Evolutionary conservation across 2,329 filamentous ascomycete species (phyloP).

Genomic region (Aspergillus latus): DNA sequence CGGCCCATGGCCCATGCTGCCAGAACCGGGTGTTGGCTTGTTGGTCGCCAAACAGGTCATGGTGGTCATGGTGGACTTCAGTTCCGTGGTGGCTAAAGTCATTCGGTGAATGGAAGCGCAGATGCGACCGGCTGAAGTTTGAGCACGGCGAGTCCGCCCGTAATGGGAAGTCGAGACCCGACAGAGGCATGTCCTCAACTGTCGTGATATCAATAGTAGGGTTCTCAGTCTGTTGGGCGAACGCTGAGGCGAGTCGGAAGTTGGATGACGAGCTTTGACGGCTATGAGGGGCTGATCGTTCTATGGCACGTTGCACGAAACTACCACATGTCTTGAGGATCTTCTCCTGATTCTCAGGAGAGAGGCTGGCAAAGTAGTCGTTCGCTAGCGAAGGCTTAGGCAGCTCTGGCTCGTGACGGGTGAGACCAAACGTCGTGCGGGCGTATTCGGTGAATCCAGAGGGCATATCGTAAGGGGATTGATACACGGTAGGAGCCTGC

Average conservation of each 20-base stretch:
- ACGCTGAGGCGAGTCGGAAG: slow-evolving; percentile 37
- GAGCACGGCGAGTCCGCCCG: slow-evolving; percentile 46
- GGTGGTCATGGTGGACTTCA: slow-evolving; percentile 41
- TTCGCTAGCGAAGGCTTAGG: slow-evolving; percentile 43
- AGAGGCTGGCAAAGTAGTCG: slow-evolving; percentile 43
- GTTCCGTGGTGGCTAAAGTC: slow-evolving; percentile 41
- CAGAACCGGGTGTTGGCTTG: slow-evolving; percentile 47
- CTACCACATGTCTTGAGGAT: slow-evolving; percentile 45
- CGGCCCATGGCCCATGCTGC: slow-evolving; percentile 45
- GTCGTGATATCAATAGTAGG: slow-evolving; percentile 46
- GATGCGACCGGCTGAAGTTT: slow-evolving; percentile 43
- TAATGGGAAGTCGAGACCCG: slow-evolving; percentile 39
- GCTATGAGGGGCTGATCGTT: slow-evolving; percentile 38
- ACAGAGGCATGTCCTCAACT: slow-evolving; percentile 39
- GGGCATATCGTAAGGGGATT: slow-evolving; percentile 46
- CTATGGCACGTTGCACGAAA: slow-evolving; percentile 41
- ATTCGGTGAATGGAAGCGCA: slow-evolving; percentile 44
- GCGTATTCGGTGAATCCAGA: slow-evolving; percentile 45
- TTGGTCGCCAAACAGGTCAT: slow-evolving; percentile 47
- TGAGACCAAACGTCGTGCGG: slow-evolving; percentile 39
- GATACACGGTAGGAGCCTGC: slow-evolving; percentile 41
- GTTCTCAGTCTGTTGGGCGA: slow-evolving; percentile 42
- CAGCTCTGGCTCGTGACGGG: slow-evolving; percentile 34
- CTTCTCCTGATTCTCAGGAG: slow-evolving; percentile 43
- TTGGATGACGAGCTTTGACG: slow-evolving; percentile 41